Base-by-base conservation (phyloP, 1,139 yeast genomes). In the Wickerhamomyces sp. region DNA sequence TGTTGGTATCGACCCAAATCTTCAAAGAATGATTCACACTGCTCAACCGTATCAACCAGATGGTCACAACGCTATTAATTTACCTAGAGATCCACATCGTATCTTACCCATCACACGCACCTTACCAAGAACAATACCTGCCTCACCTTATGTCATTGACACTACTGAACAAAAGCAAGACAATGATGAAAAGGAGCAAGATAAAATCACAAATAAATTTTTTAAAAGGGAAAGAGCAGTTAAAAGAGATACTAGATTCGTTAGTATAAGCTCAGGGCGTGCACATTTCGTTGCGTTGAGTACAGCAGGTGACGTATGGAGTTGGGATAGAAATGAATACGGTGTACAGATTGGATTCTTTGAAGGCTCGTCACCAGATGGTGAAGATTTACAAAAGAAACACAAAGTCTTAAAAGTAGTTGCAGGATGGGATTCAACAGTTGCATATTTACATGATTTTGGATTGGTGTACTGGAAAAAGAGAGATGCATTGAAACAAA, bases 351-450 rank as follows among this genome's bases (percentile, higher is more conserved):
- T 82, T 25, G 51, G 39, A 6, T 77, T 83, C 42, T 41, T 47
- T 4, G 49, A 53, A 32, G 39, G 33, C 31, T 14, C 11, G 4
- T 7, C 4, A 3, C 8, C 6, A 16, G 31, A 34, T n/a, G 36
- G 32, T 15, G 29, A 18, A 12, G 25, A 33, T 19, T 27, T 44
- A 14, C 25, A 18, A 3, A 38, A 36, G 5, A 49, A 53, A 1
- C 48, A 56, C 33, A 58, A 59, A 7, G 62, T 76, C 5, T 44
- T 62, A 28, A 75, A 72, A 47, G 68, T 79, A 10, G 65, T 68
- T 16, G 81, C 87, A 19, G 94, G 93, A 0, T 84, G 93, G 93
- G 69, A 73, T 38, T 59, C 71, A 16, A 72, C 76, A 33, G 74
- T 76, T 22, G 75, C 75, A 21, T 65, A 68, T 33, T 59, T 78